Evolutionary conservation across 163 green algal genomes (phyloP).

Genomic region (Chlamydomonas reinhardtii): DNA sequence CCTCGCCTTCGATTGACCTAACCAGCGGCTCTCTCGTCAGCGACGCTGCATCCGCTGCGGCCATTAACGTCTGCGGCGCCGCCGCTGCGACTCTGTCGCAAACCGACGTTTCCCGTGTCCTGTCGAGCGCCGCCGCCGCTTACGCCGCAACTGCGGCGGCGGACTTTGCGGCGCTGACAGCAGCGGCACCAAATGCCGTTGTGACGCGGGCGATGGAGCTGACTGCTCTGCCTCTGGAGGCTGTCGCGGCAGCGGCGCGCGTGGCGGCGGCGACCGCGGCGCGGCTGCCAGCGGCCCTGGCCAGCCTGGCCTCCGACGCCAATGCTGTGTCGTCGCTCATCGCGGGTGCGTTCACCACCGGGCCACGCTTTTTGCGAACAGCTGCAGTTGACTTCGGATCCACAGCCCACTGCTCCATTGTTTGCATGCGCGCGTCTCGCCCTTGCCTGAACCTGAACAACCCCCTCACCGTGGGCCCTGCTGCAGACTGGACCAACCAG

Average conservation of each 20-base stretch:
- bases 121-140: not conserved
- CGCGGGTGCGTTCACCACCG: not conserved
- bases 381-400: too few relatives aligned
- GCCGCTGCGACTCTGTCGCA: not conserved
- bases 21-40: not conserved
- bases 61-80: not conserved
- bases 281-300: not conserved
- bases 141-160: not conserved
- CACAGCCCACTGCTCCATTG: too few relatives aligned
- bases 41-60: not conserved
- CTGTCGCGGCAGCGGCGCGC: constrained; percentile 6
- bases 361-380: not conserved
- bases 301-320: not conserved
- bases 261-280: not conserved
- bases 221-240: constrained; percentile 5
- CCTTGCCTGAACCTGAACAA: not conserved
- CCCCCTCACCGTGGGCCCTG: not conserved
- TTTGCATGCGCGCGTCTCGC: too few relatives aligned
- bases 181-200: not conserved
- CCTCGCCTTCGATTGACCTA: not conserved
- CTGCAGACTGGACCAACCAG: not conserved
- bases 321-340: not conserved
- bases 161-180: not conserved
- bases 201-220: not conserved
- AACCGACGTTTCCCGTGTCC: not conserved